Evolutionary conservation across 1,284 basidiomycete genomes (phyloP).

Genomic region (Tilletiaria anomala): DNA sequence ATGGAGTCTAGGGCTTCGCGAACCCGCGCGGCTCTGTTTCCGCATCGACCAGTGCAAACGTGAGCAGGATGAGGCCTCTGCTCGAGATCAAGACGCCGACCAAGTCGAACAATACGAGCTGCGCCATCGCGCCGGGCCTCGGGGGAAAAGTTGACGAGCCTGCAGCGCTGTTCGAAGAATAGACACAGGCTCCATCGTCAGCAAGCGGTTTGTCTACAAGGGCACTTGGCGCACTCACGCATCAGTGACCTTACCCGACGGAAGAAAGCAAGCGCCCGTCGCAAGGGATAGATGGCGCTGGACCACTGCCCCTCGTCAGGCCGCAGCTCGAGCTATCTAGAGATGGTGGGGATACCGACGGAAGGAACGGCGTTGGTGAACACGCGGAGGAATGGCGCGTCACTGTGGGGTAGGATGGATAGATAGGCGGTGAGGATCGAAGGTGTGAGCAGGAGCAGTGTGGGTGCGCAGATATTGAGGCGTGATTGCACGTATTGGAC

Average conservation of each 20-base stretch:
- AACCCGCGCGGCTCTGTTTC: conserved; percentile 56
- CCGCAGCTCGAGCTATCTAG: conserved; percentile 45
- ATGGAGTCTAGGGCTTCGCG: conserved; percentile 48
- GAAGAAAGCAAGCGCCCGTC: conserved; percentile 48
- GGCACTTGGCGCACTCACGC: neutral
- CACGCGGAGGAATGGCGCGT: conserved; percentile 33
- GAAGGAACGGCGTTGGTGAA: conserved; percentile 42
- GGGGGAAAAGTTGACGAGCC: neutral
- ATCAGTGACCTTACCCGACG: neutral
- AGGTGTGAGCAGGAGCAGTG: too few species aligned
- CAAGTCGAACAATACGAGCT: conserved; percentile 53
- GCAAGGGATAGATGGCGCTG: conserved; percentile 46
- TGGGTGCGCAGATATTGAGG: too few species aligned
- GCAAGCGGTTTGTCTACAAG: too few species aligned
- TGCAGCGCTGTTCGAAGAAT: conserved; percentile 2
- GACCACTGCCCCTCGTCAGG: conserved; percentile 55
- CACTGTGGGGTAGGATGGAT: too few species aligned
- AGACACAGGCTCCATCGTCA: conserved; percentile 1
- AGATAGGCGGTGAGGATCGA: too few species aligned
- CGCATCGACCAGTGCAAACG: conserved; percentile 65
- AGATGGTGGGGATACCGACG: conserved; percentile 54
- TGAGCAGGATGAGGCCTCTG: conserved; percentile 57
- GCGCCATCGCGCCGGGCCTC: conserved; percentile 1
- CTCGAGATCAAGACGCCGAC: conserved; percentile 62
- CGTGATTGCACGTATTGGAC: too few species aligned